These are phyloP conservation scores for Pseudozyma hubeiensis DNA, from an alignment of 1,284 basidiomycete species.

Conservation along the genomic window DNA sequence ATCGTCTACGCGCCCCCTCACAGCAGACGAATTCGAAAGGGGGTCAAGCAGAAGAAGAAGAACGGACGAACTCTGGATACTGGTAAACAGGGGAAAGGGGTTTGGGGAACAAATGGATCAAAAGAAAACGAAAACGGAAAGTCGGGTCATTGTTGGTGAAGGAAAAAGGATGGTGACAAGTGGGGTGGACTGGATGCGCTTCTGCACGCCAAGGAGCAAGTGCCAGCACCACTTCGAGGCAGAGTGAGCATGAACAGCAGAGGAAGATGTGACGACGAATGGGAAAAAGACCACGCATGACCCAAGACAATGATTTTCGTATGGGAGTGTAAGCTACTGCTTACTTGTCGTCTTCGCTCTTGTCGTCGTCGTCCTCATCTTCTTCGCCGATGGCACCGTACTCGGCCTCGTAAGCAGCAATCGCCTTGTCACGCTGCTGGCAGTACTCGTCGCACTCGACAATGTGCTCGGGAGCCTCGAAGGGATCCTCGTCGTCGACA, in stretches of 20 bases:
- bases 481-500: slow-evolving; percentile 45
- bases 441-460: slow-evolving; percentile 53
- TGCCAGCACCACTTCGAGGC: slow-evolving; percentile 43
- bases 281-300: slow-evolving; percentile 21
- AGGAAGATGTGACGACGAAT: not conserved
- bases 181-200: not conserved
- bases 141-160: slow-evolving; percentile 14
- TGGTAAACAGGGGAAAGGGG: not conserved
- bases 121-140: not conserved
- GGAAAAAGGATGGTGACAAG: not conserved
- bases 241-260: slow-evolving; percentile 12
- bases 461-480: slow-evolving; percentile 32
- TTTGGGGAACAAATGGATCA: not conserved
- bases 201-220: slow-evolving; percentile 24
- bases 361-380: slow-evolving; percentile 41
- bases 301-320: slow-evolving; percentile 27
- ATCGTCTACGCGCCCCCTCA: slow-evolving; percentile 38
- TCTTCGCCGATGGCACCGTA: slow-evolving; percentile 35
- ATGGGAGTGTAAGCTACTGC: not conserved
- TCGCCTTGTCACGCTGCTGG: slow-evolving; percentile 37
- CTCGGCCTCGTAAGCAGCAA: slow-evolving; percentile 38
- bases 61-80: not conserved
- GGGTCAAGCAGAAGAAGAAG: not conserved
- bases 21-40: slow-evolving; percentile 18
- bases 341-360: slow-evolving; percentile 15